A percentile compares a stretch with the other conserved stretches of the same genome.
phyloP scores from a whole-genome alignment of 257 asterid genomes.

The Solanum stenotomum region DNA sequence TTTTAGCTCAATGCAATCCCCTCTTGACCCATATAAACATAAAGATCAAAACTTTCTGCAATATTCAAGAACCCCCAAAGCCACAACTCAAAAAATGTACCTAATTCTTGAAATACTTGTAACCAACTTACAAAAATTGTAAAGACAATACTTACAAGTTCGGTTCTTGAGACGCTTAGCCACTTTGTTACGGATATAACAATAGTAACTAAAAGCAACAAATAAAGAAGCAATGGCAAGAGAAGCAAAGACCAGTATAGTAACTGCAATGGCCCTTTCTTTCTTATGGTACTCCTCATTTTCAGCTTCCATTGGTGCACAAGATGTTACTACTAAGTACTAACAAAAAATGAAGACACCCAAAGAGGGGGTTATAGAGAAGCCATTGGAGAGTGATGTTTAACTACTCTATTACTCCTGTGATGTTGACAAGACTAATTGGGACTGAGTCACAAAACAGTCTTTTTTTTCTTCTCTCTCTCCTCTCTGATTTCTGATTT shows the following conservation, averaged over 20 bases:
- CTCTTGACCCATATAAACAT: not conserved
- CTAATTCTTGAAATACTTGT: not conserved
- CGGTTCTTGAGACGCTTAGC: constrained; percentile 41
- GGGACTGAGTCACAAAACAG: not conserved
- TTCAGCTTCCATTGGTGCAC: constrained; percentile 37
- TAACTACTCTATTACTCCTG: not conserved
- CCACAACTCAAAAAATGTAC: not conserved
- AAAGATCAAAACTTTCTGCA: not conserved
- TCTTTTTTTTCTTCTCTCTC: not conserved
- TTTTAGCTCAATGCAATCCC: not conserved
- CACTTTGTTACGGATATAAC: constrained; percentile 60
- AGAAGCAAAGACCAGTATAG: constrained; percentile 53
- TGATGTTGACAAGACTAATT: not conserved
- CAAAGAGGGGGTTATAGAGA: not conserved
- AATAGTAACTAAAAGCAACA: constrained; percentile 57
- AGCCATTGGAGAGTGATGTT: not conserved
- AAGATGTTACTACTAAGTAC: not conserved
- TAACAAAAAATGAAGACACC: not conserved
- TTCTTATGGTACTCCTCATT: constrained; percentile 42
- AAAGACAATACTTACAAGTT: constrained; percentile 22
- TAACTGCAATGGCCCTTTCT: constrained; percentile 40
- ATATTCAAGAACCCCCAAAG: not conserved
- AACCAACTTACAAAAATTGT: not conserved
- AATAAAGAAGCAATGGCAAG: constrained; percentile 54
- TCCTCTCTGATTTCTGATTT: not conserved